Percentiles rank a stretch among this genome's conserved stretches.
phyloP scores from a whole-genome alignment of 1,284 basidiomycete genomes.

The Agaricales sp. region DNA sequence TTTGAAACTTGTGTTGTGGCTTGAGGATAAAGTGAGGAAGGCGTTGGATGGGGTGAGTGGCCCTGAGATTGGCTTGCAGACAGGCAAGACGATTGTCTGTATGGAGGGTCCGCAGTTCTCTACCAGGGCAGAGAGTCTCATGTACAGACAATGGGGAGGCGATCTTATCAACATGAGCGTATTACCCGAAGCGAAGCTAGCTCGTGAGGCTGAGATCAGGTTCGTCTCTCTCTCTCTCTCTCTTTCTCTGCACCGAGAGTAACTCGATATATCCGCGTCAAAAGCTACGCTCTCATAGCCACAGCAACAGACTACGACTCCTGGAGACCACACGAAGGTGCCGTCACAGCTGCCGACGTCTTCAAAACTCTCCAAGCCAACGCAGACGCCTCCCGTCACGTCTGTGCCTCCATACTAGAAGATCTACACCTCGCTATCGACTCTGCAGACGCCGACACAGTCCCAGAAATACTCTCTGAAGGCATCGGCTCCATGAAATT shows the following conservation, averaged over 20 bases:
- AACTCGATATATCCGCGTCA: slow-evolving; percentile 6
- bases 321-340: slow-evolving; percentile 71
- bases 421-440: slow-evolving; percentile 52
- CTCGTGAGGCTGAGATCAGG: slow-evolving; percentile 91
- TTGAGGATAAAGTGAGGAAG: slow-evolving; percentile 55
- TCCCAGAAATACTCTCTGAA: slow-evolving; percentile 40
- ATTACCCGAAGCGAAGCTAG: slow-evolving; percentile 92
- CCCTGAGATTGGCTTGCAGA: slow-evolving; percentile 56
- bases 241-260: slow-evolving; percentile 1
- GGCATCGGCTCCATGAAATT: slow-evolving; percentile 76
- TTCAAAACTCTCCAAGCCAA: slow-evolving; percentile 83
- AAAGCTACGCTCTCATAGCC: slow-evolving; percentile 82
- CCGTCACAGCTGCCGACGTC: slow-evolving; percentile 86
- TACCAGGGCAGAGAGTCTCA: slow-evolving; percentile 88
- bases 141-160: slow-evolving; percentile 91
- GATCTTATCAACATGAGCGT: slow-evolving; percentile 97
- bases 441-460: slow-evolving; percentile 13
- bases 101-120: slow-evolving; percentile 98
- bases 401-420: slow-evolving; percentile 70
- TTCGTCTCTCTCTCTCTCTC: slow-evolving; percentile 23
- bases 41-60: slow-evolving; percentile 48
- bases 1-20: slow-evolving; percentile 53
- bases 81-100: slow-evolving; percentile 81
- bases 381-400: slow-evolving; percentile 71
- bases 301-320: slow-evolving; percentile 90